phyloP scores from a whole-genome alignment of 2,329 filamentous ascomycete genomes.

The Nigrospora osmanthi region DNA sequence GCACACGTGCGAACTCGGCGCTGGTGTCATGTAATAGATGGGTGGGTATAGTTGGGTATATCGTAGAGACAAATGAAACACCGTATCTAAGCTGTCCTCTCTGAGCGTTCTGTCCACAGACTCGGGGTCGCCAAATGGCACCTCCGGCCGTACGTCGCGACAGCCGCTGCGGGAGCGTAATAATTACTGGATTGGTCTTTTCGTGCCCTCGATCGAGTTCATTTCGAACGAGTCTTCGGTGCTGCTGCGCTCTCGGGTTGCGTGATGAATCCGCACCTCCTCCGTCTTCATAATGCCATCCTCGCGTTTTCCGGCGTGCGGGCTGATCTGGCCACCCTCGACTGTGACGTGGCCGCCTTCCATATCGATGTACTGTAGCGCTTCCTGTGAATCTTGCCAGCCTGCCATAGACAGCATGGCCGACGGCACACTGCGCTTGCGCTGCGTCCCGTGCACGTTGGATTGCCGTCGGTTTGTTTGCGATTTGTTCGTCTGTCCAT shows the following conservation, averaged over 20 bases:
- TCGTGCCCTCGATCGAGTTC: neutral
- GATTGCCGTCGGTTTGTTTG: slow-evolving; percentile 2
- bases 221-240: slow-evolving; percentile 9
- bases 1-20: no score
- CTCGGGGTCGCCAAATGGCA: no score
- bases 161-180: no score
- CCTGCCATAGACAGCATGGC: slow-evolving; percentile 20
- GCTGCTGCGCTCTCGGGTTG: neutral
- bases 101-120: no score
- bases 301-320: no score
- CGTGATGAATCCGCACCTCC: slow-evolving; percentile 17
- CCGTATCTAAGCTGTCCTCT: no score
- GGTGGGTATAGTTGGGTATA: no score
- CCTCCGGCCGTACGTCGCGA: no score
- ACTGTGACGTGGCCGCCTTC: neutral
- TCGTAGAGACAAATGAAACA: no score
- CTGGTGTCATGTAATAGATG: no score
- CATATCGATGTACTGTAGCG: slow-evolving; percentile 11
- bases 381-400: slow-evolving; percentile 25
- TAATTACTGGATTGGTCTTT: no score
- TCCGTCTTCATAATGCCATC: slow-evolving; percentile 20
- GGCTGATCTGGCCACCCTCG: slow-evolving; percentile 2
- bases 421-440: slow-evolving; percentile 17
- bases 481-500: slow-evolving; percentile 3
- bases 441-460: neutral